These are phyloP conservation scores for Mycogone perniciosa DNA, from an alignment of 2,329 filamentous ascomycete species.

Conservation along the genomic window DNA sequence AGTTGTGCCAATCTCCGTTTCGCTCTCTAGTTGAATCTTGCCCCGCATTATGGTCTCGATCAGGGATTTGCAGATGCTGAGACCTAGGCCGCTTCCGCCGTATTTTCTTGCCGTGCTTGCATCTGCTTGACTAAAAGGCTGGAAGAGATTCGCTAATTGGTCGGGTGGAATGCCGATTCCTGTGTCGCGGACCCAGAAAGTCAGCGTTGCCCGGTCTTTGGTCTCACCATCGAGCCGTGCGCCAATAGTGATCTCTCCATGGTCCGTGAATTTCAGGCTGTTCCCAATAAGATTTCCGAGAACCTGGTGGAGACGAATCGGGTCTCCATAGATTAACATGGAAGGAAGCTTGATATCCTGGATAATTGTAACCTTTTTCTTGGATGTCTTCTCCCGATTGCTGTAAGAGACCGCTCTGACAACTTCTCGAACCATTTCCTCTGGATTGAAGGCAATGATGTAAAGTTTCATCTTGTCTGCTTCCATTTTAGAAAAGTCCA, in stretches of 20 bases:
- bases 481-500: conserved; percentile 93
- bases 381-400: conserved; percentile 56
- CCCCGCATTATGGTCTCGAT: conserved; percentile 91
- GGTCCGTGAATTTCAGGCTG: conserved; percentile 88
- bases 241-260: conserved; percentile 77
- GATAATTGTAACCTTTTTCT: conserved; percentile 56
- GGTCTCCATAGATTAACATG: conserved; percentile 63
- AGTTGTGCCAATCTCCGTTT: conserved; percentile 62
- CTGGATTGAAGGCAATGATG: conserved; percentile 60
- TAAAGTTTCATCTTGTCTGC: conserved; percentile 81
- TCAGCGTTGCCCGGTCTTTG: conserved; percentile 63
- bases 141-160: conserved; percentile 78
- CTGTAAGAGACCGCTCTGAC: conserved; percentile 61
- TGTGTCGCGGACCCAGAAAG: conserved; percentile 82
- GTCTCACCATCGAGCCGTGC: conserved; percentile 68
- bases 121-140: conserved; percentile 89
- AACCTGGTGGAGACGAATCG: conserved; percentile 60
- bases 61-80: conserved; percentile 91
- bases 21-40: conserved; percentile 73
- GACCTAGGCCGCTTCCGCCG: conserved; percentile 80
- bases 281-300: conserved; percentile 84
- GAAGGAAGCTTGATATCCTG: conserved; percentile 69
- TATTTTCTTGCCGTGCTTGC: conserved; percentile 86
- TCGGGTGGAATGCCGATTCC: conserved; percentile 85
- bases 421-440: conserved; percentile 61